These are phyloP conservation scores for Aspergillus sp. DNA, from an alignment of 2,329 filamentous ascomycete species.

Conservation along the genomic window DNA sequence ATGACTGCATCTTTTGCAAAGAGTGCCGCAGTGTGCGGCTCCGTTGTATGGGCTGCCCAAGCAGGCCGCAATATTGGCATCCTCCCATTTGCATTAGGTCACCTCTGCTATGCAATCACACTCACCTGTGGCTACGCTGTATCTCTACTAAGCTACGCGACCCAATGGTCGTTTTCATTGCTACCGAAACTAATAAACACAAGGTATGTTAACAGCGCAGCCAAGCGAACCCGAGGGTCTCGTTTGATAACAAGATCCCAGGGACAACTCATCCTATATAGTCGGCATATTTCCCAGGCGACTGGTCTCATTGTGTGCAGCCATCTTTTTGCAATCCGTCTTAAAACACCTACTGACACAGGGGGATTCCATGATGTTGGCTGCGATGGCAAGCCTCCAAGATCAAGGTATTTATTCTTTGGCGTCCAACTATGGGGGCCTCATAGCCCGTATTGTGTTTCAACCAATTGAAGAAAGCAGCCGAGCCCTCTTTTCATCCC, in stretches of 20 bases:
- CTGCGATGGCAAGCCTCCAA: conserved; percentile 69
- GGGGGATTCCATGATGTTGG: conserved; percentile 87
- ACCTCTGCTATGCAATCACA: conserved; percentile 70
- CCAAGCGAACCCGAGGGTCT: not conserved
- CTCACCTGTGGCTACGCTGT: conserved; percentile 70
- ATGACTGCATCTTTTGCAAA: conserved; percentile 75
- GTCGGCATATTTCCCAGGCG: conserved; percentile 65
- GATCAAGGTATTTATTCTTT: conserved; percentile 91
- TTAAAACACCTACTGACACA: conserved; percentile 94
- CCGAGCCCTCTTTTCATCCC: conserved; percentile 81
- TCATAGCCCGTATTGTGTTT: conserved; percentile 84
- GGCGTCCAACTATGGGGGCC: conserved; percentile 89
- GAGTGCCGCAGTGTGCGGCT: conserved; percentile 71
- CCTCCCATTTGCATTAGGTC: conserved; percentile 84
- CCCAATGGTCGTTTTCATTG: conserved; percentile 66
- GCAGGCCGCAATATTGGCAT: conserved; percentile 63
- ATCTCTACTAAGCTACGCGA: conserved; percentile 59
- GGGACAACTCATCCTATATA: conserved; percentile 47
- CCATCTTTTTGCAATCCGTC: conserved; percentile 80
- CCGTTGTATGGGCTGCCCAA: conserved; percentile 64
- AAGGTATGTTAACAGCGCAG: conserved; percentile 35
- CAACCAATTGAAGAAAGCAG: conserved; percentile 95
- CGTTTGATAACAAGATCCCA: conserved; percentile 17
- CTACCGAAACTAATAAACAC: conserved; percentile 48
- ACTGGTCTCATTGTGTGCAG: conserved; percentile 72